Conservation (phyloP, 805 yeast species). For the Zygotorulaspora chibaensis region DNA sequence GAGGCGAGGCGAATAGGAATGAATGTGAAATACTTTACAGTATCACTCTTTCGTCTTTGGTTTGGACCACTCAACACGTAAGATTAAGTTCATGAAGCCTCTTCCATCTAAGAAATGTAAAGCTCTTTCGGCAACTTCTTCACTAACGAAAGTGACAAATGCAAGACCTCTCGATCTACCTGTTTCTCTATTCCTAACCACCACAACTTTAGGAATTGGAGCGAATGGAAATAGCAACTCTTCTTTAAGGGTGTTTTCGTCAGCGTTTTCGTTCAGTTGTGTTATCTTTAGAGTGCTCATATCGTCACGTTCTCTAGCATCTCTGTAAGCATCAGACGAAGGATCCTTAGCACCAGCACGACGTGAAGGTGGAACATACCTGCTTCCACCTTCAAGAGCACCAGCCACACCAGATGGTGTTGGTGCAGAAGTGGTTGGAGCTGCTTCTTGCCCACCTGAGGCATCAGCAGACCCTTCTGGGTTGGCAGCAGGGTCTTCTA, state of each 20-base stretch:
- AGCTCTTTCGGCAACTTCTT: slow-evolving; percentile 70
- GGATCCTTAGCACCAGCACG: slow-evolving; percentile 42
- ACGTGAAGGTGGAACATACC: slow-evolving; percentile 60
- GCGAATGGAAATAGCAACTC: slow-evolving; percentile 68
- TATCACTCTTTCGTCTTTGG: slow-evolving; percentile 29
- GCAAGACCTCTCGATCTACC: slow-evolving; percentile 95
- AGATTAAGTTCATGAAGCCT: slow-evolving; percentile 87
- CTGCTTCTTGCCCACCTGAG: slow-evolving; percentile 32
- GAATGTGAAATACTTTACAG: background rate
- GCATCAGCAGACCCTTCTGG: slow-evolving; percentile 33
- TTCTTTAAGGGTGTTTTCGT: slow-evolving; percentile 72
- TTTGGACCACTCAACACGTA: slow-evolving; percentile 59
- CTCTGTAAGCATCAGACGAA: slow-evolving; percentile 39
- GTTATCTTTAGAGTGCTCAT: slow-evolving; percentile 83
- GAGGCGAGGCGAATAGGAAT: background rate
- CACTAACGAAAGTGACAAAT: slow-evolving; percentile 74
- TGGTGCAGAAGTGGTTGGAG: slow-evolving; percentile 27
- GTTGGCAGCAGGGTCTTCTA: slow-evolving; percentile 34
- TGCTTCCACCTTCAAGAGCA: slow-evolving; percentile 36
- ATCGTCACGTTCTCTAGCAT: slow-evolving; percentile 69
- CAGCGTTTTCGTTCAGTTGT: slow-evolving; percentile 80
- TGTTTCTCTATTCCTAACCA: slow-evolving; percentile 88
- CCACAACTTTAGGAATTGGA: slow-evolving; percentile 66
- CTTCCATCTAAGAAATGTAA: slow-evolving; percentile 74
- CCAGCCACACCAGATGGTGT: slow-evolving; percentile 33